A percentile compares a stretch with the other conserved stretches of the same genome.
Evolutionary conservation across 306 rosid genomes (phyloP).

Genomic region (Lupinus albus): DNA sequence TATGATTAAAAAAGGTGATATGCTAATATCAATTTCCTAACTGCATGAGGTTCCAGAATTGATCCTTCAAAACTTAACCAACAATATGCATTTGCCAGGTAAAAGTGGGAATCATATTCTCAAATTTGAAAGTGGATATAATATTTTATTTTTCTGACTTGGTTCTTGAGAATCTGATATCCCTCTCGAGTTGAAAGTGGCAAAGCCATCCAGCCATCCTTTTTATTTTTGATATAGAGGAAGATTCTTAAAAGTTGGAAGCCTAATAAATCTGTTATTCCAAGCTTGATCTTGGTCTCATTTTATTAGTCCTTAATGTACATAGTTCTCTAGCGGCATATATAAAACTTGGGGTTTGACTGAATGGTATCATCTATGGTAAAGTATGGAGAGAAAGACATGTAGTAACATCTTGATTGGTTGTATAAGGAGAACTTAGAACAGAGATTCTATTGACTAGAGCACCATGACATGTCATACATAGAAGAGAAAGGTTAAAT

Average conservation of each 20-base stretch:
- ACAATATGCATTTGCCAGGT: slow-evolving; percentile 53
- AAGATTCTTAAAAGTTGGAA: slow-evolving; percentile 57
- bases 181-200: slow-evolving; percentile 55
- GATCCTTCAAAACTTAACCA: slow-evolving; percentile 52
- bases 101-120: slow-evolving; percentile 84
- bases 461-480: slow-evolving; percentile 42
- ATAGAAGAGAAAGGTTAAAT: slow-evolving; percentile 38
- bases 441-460: slow-evolving; percentile 71
- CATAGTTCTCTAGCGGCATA: slow-evolving; percentile 32
- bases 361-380: not conserved
- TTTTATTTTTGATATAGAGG: slow-evolving; percentile 45
- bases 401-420: slow-evolving; percentile 40
- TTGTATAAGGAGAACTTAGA: slow-evolving; percentile 47
- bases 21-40: slow-evolving; percentile 45
- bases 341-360: no score
- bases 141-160: slow-evolving; percentile 42
- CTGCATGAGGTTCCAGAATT: slow-evolving; percentile 67
- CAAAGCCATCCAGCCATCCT: slow-evolving; percentile 51
- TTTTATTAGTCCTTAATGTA: slow-evolving; percentile 36
- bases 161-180: slow-evolving; percentile 56
- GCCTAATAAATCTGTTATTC: slow-evolving; percentile 39
- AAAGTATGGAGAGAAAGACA: slow-evolving; percentile 54
- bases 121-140: slow-evolving; percentile 47
- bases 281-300: slow-evolving; percentile 41
- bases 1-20: slow-evolving; percentile 20